These are phyloP conservation scores for Phylloporus gajari DNA, from an alignment of 1,284 basidiomycete genomes.

Conservation along the genomic window DNA sequence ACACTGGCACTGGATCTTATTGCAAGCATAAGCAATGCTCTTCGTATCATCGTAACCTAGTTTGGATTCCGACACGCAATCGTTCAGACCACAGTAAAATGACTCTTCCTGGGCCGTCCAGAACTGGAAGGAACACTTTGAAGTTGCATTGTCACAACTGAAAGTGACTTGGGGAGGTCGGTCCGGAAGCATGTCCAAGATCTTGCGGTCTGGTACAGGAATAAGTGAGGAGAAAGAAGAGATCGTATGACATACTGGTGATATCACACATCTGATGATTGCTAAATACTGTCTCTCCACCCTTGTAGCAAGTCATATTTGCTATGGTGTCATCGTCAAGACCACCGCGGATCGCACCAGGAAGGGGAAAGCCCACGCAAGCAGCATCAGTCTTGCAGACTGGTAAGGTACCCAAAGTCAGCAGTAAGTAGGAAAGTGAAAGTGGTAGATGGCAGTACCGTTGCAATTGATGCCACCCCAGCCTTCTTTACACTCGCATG, in stretches of 20 bases:
- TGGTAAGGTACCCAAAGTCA: conserved; percentile 44
- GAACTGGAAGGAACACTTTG: conserved; percentile 93
- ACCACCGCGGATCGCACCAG: conserved; percentile 55
- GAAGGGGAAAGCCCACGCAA: conserved; percentile 80
- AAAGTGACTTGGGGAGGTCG: conserved; percentile 96
- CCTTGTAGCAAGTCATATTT: conserved; percentile 95
- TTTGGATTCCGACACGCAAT: conserved; percentile 65
- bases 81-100: conserved; percentile 90
- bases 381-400: conserved; percentile 87
- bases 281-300: conserved; percentile 89
- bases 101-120: conserved; percentile 95
- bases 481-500: conserved; percentile 91
- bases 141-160: conserved; percentile 72
- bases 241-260: conserved; percentile 73
- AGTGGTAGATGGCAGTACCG: conserved; percentile 60
- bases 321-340: conserved; percentile 56
- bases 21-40: conserved; percentile 80
- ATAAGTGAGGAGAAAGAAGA: not conserved
- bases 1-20: conserved; percentile 89
- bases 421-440: not conserved
- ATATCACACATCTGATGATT: conserved; percentile 99
- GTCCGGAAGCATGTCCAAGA: conserved; percentile 87
- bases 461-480: conserved; percentile 98
- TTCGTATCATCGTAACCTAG: conserved; percentile 77
- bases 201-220: conserved; percentile 78